These are phyloP conservation scores for Diaporthe sp. DNA, from an alignment of 2,329 filamentous ascomycete genomes.

Conservation along the genomic window DNA sequence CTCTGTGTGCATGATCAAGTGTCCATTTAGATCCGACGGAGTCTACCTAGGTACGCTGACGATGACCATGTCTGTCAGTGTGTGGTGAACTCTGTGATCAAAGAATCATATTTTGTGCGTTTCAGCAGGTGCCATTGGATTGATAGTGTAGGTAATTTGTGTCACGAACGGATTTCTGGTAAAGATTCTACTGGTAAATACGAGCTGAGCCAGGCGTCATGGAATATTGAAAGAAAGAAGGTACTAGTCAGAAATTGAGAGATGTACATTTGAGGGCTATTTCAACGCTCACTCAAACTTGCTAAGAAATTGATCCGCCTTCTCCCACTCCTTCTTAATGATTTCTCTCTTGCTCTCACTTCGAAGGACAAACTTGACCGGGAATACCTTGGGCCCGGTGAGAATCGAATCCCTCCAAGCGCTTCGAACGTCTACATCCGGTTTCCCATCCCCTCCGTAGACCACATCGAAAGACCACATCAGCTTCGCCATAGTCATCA, in stretches of 20 bases:
- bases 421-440: slow-evolving; percentile 17
- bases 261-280: no score
- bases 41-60: no score
- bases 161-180: not conserved
- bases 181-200: not conserved
- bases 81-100: not conserved
- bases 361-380: slow-evolving; percentile 26
- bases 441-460: not conserved
- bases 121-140: not conserved
- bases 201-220: not conserved
- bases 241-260: not conserved
- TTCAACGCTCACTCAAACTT: slow-evolving; percentile 23
- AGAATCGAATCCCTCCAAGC: slow-evolving; percentile 19
- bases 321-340: slow-evolving; percentile 29
- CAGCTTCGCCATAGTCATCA: slow-evolving; percentile 35
- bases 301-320: slow-evolving; percentile 34
- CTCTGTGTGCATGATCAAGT: no score
- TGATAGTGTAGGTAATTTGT: not conserved
- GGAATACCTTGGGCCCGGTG: slow-evolving; percentile 15
- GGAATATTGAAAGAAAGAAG: not conserved
- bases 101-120: no score
- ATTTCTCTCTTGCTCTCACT: slow-evolving; percentile 20
- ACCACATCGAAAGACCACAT: slow-evolving; percentile 37
- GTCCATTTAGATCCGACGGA: not conserved
- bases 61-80: not conserved